Conservation (phyloP, 1,139 yeast species). For the Candida anutae region DNA sequence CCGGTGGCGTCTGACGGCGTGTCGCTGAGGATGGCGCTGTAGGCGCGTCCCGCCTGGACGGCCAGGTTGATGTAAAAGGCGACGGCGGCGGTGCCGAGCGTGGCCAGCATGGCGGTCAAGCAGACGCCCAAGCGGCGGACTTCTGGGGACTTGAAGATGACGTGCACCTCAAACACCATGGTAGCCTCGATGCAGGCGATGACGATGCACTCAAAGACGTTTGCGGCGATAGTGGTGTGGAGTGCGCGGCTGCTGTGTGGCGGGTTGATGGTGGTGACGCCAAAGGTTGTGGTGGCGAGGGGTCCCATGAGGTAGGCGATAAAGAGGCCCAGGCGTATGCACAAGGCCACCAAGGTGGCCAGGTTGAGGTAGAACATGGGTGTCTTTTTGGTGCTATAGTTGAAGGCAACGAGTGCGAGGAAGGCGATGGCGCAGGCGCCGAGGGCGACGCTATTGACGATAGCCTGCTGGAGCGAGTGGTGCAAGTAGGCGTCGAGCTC, state of each 20-base stretch:
- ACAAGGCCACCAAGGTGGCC: conserved; percentile 42
- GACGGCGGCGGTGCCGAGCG: conserved; percentile 42
- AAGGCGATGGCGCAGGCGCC: conserved; percentile 21
- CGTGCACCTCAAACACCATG: conserved; percentile 59
- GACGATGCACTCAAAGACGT: conserved; percentile 51
- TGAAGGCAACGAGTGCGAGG: conserved; percentile 22
- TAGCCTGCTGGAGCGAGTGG: conserved; percentile 7
- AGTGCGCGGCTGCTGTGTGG: conserved; percentile 3
- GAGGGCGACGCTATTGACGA: conserved; percentile 19
- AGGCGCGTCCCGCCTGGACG: conserved; percentile 4
- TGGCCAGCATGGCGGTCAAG: conserved; percentile 31
- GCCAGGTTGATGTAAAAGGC: conserved; percentile 44
- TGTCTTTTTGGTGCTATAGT: conserved; percentile 42
- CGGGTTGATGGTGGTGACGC: conserved; percentile 40
- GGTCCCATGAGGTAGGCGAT: conserved; percentile 47
- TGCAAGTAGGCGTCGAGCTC: conserved; percentile 7
- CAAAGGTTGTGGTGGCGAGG: conserved; percentile 40
- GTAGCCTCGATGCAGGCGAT: conserved; percentile 56
- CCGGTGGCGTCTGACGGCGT: not conserved
- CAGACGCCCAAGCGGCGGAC: conserved; percentile 28
- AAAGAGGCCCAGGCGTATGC: conserved; percentile 55
- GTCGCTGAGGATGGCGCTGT: not conserved
- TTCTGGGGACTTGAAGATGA: conserved; percentile 56
- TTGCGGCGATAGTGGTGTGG: conserved; percentile 42
- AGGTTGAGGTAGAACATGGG: conserved; percentile 69